Evolutionary conservation across 495 filamentous ascomycete genomes (phyloP), one percentile per base, ranked within the genome.

Genomic region (Platismatia glauca): DNA sequence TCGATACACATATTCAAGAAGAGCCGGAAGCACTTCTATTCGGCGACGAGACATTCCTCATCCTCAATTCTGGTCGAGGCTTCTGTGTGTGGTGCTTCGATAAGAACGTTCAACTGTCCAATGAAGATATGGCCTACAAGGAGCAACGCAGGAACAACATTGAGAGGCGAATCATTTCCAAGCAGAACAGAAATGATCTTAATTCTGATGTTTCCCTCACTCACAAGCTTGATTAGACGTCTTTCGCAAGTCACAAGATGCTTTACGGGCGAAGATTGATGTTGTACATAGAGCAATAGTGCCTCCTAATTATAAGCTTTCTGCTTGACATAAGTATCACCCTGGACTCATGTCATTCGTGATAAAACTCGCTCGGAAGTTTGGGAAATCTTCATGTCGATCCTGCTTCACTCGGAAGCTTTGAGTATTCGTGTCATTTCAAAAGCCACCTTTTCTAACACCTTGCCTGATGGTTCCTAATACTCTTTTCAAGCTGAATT

Each of bases 81-180:
- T 48, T 44, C 27, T 18, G 7, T 16, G 61, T 35, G 39, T 57
- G 43, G 43, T 63, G 55, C 33, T 63, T 63, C 41, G 61, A 60
- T 27, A 29, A 8, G n/a, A 60, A 60, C 22, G 34, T 60, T 37
- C 58, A 24, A 37, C 31, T 60, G 33, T 22, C 29, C 7, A 60
- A 60, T 18, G 46, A 60, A 24, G 33, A 60, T 27, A 18, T 39
- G 44, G 24, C 1, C 2, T 39, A 52, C 34, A 41, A 27, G 24
- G 0, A 13, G 2, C 0, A 20, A 29, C 57, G 57, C 56, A 37
- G 2, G 24, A 8, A 8, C 6, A 44, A 44, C 7, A 44, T 44
- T 9, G 41, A 44, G 41, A 44, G 41, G 22, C 3, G 41, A 2
- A 18, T 44, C 20, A 4, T 7, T 2, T n/a, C 9, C 18, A 22